phyloP scores from a whole-genome alignment of 176 grass and related monocot genomes.

The Themeda triandra region DNA sequence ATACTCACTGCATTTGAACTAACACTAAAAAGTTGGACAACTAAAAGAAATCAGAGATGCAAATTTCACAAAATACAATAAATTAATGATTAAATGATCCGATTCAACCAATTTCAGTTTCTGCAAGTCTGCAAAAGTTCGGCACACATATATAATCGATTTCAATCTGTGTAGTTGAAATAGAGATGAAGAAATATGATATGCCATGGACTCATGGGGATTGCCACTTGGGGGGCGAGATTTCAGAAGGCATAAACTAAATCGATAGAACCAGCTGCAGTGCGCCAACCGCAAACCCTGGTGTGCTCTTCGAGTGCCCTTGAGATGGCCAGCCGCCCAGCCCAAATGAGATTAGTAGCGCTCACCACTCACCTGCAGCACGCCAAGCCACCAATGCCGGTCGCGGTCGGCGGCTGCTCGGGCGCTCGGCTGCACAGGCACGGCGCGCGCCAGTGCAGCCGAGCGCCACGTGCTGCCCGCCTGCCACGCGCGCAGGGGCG shows the following conservation, averaged over 20 bases:
- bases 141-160: not conserved
- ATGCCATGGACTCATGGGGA: not conserved
- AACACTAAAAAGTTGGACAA: not conserved
- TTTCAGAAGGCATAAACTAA: not conserved
- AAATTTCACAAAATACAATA: not conserved
- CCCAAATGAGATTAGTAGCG: not conserved
- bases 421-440: not conserved
- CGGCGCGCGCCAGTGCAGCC: not conserved
- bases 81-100: not conserved
- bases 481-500: not conserved
- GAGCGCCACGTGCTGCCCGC: too few relatives aligned
- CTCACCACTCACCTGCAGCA: not conserved
- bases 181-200: not conserved
- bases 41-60: not conserved
- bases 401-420: not conserved
- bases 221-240: not conserved
- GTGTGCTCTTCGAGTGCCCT: not conserved
- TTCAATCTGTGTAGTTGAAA: not conserved
- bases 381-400: not conserved
- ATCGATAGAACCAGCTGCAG: not conserved
- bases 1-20: not conserved
- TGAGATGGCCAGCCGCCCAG: not conserved
- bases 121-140: not conserved
- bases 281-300: not conserved
- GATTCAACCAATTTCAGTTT: not conserved